Base-by-base conservation (phyloP, 2,329 filamentous ascomycete genomes). In the Aureobasidium vineae region DNA sequence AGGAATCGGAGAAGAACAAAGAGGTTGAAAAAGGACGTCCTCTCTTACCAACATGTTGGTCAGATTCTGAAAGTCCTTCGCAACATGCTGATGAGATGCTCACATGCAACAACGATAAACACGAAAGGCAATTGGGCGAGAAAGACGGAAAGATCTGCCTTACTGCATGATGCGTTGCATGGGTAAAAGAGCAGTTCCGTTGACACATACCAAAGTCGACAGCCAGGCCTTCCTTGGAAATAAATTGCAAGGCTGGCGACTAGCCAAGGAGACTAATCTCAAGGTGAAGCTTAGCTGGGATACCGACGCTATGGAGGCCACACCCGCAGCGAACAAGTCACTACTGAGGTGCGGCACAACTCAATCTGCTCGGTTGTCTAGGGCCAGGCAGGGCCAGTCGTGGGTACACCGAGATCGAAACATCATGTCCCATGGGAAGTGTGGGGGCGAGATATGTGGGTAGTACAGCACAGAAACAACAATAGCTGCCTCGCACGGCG, bases 321-420 rank as follows among this genome's bases (percentile, higher is more conserved):
- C 26, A 60, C 10, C 57, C 57, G 57, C 41, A 49, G 28, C 31
- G 19, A 41, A 63, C 59, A 41, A 52, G 59, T 52, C n/a, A 40
- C 59, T 28, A 52, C 57, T 49, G 59, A 15, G 10, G 57, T 41
- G 43, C 41, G 57, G 57, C 47, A 52, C 59, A 63, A 63, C 59
- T 52, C 45, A 63, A 63, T 63, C 59, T 63, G 47, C 33, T 52
- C 45, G 59, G 59, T 41, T 50, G 53, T 64, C 59, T 52, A 19
- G 45, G 33, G 31, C 45, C 59, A 63, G 31, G 59, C 59, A 28
- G 45, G 59, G 10, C 59, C 45, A n/a, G 19, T 38, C 41, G 33
- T 23, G 45, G 15, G 50, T 52, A 52, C 59, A 40, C 16, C 43
- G 41, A n/a, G 59, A 63, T 63, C 59, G 45, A 63, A 10, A 52